Conservation (phyloP, 2,329 filamentous ascomycete species). For the Ceratocystis ficicola region DNA sequence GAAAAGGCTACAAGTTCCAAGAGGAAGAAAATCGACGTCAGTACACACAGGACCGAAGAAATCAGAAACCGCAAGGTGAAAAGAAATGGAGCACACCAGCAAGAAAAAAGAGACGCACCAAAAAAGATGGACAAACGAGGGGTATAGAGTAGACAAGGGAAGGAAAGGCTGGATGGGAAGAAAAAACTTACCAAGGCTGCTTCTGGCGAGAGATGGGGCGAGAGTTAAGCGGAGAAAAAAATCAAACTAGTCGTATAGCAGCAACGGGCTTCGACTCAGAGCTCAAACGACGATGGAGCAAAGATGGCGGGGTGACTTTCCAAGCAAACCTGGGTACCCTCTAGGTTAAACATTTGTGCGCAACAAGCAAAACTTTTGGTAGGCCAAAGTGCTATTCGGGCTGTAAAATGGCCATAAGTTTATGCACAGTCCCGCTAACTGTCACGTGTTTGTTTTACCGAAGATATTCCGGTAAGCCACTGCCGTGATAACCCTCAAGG, state of each 20-base stretch:
- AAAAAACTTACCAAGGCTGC: conserved; percentile 18
- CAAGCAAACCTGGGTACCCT: not conserved
- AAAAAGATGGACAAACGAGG: conserved; percentile 14
- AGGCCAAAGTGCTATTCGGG: conserved; percentile 3
- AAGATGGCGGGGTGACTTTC: conserved; percentile 11
- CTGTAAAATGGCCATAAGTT: not conserved
- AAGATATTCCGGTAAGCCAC: not conserved
- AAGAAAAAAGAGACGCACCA: conserved; percentile 7
- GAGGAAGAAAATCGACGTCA: conserved; percentile 27
- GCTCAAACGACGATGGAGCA: conserved; percentile 17
- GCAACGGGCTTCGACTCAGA: conserved; percentile 12
- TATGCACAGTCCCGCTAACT: not conserved
- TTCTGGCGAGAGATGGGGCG: conserved; percentile 14
- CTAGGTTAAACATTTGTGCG: conserved; percentile 17
- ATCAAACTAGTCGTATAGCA: conserved; percentile 11
- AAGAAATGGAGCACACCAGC: conserved; percentile 23
- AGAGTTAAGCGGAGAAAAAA: conserved; percentile 15
- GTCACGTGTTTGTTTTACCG: conserved; percentile 17
- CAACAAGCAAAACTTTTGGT: conserved; percentile 9
- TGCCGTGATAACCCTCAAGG: not conserved
- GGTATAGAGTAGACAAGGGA: conserved; percentile 7
- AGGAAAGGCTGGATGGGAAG: conserved; percentile 1
- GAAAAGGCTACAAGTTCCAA: conserved; percentile 20
- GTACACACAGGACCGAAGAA: conserved; percentile 25
- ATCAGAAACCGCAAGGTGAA: conserved; percentile 24